Conservation (phyloP, 2,329 filamentous ascomycete genomes). For the Chaetomiaceae sp. region DNA sequence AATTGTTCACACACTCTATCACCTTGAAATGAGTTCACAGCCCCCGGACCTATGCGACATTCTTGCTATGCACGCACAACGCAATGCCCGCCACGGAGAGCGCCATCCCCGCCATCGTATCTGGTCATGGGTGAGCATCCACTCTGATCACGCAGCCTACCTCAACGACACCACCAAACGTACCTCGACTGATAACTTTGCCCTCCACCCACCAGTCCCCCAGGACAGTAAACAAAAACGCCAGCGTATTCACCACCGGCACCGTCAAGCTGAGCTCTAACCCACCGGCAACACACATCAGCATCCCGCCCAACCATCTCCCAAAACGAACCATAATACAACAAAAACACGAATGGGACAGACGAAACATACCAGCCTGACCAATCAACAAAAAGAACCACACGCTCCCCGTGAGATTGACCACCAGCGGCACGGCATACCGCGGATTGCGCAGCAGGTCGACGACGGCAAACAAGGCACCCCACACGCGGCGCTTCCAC, state of each 20-base stretch:
- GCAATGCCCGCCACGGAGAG: constrained; percentile 75
- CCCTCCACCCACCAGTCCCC: constrained; percentile 93
- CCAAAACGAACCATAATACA: neutral
- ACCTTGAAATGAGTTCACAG: too few species aligned
- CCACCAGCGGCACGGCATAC: constrained; percentile 76
- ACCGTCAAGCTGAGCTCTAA: constrained; percentile 93
- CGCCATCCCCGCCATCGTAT: constrained; percentile 77
- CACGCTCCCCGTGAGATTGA: constrained; percentile 87
- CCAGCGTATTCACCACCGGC: constrained; percentile 88
- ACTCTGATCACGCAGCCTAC: neutral
- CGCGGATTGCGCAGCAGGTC: constrained; percentile 75
- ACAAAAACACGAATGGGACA: constrained; percentile 2
- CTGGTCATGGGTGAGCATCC: constrained; percentile 35
- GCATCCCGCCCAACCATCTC: neutral
- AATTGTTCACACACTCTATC: too few species aligned
- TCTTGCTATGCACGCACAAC: constrained; percentile 70
- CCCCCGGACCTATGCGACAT: constrained; percentile 8
- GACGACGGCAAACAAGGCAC: constrained; percentile 64
- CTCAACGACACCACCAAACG: constrained; percentile 22
- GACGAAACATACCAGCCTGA: constrained; percentile 64
- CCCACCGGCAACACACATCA: constrained; percentile 13
- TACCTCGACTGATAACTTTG: constrained; percentile 80
- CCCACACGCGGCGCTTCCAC: constrained; percentile 40
- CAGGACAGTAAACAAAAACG: constrained; percentile 91
- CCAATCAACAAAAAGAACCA: constrained; percentile 97